A percentile compares a stretch with the other conserved stretches of the same genome.
Conservation (phyloP, 2,329 filamentous ascomycete species). For the Sporothrix sp. region DNA sequence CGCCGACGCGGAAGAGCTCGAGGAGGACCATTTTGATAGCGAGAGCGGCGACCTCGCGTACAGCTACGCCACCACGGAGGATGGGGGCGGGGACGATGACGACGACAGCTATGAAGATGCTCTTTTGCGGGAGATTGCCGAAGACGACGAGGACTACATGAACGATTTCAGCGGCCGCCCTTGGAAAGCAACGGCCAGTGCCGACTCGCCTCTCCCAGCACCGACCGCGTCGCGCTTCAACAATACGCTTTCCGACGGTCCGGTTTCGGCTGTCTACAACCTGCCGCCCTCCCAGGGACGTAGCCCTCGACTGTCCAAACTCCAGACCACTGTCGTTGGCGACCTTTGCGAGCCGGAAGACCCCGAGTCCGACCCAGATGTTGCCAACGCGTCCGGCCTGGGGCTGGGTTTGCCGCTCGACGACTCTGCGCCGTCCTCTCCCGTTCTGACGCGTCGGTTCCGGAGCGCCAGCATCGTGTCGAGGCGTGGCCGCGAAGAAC, state of each 20-base stretch:
- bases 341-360: conserved; percentile 13
- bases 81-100: conserved; percentile 1
- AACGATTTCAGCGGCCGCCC: conserved; percentile 5
- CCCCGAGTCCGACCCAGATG: conserved; percentile 9
- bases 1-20: conserved; percentile 15
- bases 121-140: background rate
- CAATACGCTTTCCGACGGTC: background rate
- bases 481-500: background rate
- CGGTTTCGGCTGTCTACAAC: background rate
- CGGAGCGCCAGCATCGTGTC: conserved; percentile 12
- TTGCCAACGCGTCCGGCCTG: background rate
- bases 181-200: background rate
- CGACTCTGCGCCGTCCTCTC: background rate
- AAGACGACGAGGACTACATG: conserved; percentile 8
- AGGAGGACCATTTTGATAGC: background rate
- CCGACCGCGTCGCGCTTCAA: conserved; percentile 3
- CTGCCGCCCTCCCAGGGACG: background rate
- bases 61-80: background rate
- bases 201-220: background rate
- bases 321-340: too few relatives aligned
- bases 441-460: conserved; percentile 8
- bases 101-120: conserved; percentile 14
- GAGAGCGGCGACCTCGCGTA: background rate
- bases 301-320: background rate
- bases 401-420: background rate